Conservation (phyloP, 768 basidiomycete genomes). For the Xerocomellus intermedius region DNA sequence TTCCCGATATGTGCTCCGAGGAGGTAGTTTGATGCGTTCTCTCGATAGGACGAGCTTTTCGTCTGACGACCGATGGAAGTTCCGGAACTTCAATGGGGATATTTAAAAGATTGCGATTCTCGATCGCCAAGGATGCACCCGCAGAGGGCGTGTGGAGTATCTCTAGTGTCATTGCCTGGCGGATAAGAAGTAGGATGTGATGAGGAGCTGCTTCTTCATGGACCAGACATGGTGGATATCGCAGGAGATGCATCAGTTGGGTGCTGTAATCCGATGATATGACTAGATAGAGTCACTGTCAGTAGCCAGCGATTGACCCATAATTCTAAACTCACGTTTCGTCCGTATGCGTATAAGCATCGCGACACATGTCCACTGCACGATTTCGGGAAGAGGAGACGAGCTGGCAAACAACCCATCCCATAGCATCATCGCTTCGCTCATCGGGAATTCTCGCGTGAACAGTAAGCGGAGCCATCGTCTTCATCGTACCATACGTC, state of each 20-base stretch:
- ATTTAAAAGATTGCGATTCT: constrained; percentile 77
- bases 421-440: constrained; percentile 87
- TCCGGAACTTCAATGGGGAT: constrained; percentile 68
- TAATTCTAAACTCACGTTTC: constrained; percentile 55
- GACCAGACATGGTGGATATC: constrained; percentile 61
- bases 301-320: constrained; percentile 2
- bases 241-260: constrained; percentile 80
- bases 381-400: constrained; percentile 68
- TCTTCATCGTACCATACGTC: constrained; percentile 38
- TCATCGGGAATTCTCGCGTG: constrained; percentile 85
- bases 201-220: constrained; percentile 42
- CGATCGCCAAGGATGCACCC: constrained; percentile 74
- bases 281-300: constrained; percentile 46
- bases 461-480: constrained; percentile 94
- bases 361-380: constrained; percentile 86
- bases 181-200: constrained; percentile 69
- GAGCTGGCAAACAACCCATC: constrained; percentile 89
- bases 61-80: constrained; percentile 37
- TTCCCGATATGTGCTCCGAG: constrained; percentile 19
- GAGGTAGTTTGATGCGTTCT: constrained; percentile 29
- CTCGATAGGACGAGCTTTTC: constrained; percentile 35
- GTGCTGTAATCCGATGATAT: constrained; percentile 84
- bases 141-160: constrained; percentile 71
- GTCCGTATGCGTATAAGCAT: constrained; percentile 96
- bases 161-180: constrained; percentile 80